phyloP scores from a whole-genome alignment of 75 land plant species.

The Isoetes taiwanensis region DNA sequence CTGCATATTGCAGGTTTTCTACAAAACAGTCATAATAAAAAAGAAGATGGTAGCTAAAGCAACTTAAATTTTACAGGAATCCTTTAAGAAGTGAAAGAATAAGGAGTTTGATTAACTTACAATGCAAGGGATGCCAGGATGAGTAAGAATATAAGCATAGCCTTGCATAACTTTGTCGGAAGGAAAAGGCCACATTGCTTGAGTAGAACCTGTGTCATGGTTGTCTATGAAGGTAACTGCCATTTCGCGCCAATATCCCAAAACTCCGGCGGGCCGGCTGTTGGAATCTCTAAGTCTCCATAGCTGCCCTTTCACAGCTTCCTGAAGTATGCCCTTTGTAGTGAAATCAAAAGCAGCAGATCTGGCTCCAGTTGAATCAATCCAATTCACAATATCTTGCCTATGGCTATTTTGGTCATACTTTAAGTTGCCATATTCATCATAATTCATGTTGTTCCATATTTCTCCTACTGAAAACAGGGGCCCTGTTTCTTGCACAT shows the following conservation, averaged over 20 bases:
- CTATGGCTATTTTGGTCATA: conserved; percentile 53
- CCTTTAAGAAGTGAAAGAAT: no score
- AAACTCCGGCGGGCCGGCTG: neutral
- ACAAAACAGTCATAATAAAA: no score
- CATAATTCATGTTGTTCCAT: neutral
- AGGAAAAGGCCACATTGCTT: conserved; percentile 13
- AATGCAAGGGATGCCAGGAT: conserved; percentile 20
- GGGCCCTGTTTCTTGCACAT: neutral
- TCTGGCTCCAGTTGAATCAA: conserved; percentile 50
- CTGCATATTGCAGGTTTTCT: no score
- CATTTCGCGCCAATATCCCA: neutral
- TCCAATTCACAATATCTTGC: conserved; percentile 77
- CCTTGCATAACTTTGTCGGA: conserved; percentile 13
- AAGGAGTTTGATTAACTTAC: conserved; percentile 10
- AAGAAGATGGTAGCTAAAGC: no score
- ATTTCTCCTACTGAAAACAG: neutral
- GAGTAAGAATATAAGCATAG: conserved; percentile 30
- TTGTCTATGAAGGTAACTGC: conserved; percentile 3
- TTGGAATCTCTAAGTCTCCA: conserved; percentile 68
- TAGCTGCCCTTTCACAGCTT: conserved; percentile 50
- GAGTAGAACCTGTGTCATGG: conserved; percentile 2
- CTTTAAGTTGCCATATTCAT: neutral
- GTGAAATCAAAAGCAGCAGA: conserved; percentile 86
- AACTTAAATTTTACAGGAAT: no score
- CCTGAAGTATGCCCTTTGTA: conserved; percentile 89